Conservation (phyloP, 768 basidiomycete genomes). For the Leccinum fibrillosum region DNA sequence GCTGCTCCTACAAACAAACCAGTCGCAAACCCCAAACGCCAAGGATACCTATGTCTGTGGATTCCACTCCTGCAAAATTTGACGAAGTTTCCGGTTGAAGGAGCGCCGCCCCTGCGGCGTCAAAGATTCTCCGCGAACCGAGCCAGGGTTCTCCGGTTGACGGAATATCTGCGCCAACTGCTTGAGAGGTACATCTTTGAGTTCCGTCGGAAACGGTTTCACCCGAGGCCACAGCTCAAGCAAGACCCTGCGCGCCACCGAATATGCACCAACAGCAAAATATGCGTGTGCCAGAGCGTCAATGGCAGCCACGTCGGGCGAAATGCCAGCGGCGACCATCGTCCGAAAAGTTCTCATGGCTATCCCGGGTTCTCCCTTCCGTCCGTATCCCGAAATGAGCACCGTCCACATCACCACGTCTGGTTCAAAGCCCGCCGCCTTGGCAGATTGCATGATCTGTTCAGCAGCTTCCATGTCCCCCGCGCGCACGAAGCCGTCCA, state of each 20-base stretch:
- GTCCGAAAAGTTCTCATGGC: slow-evolving; percentile 55
- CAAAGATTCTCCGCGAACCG: slow-evolving; percentile 19
- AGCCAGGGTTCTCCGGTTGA: slow-evolving; percentile 14
- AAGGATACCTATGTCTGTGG: slow-evolving; percentile 3
- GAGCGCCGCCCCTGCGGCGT: slow-evolving; percentile 33
- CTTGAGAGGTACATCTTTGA: slow-evolving; percentile 43
- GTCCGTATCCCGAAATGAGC: slow-evolving; percentile 68
- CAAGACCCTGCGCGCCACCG: slow-evolving; percentile 51
- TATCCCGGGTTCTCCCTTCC: slow-evolving; percentile 49
- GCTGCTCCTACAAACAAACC: not conserved
- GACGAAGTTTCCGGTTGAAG: slow-evolving; percentile 38
- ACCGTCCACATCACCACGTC: slow-evolving; percentile 74
- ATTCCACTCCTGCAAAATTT: slow-evolving; percentile 26
- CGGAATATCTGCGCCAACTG: slow-evolving; percentile 47
- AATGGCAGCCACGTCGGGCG: slow-evolving; percentile 68
- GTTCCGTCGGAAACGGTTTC: slow-evolving; percentile 53
- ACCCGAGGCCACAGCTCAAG: slow-evolving; percentile 63
- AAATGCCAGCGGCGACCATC: slow-evolving; percentile 60
- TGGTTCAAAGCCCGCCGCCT: slow-evolving; percentile 47
- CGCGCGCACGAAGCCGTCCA: slow-evolving; percentile 63
- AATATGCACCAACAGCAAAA: slow-evolving; percentile 51
- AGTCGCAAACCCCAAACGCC: not conserved
- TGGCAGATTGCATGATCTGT: slow-evolving; percentile 51
- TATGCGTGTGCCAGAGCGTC: slow-evolving; percentile 71
- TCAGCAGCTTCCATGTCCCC: slow-evolving; percentile 62